Evolutionary conservation across 2,329 filamentous ascomycete species (phyloP).

Genomic region (Spiromastix sp.): DNA sequence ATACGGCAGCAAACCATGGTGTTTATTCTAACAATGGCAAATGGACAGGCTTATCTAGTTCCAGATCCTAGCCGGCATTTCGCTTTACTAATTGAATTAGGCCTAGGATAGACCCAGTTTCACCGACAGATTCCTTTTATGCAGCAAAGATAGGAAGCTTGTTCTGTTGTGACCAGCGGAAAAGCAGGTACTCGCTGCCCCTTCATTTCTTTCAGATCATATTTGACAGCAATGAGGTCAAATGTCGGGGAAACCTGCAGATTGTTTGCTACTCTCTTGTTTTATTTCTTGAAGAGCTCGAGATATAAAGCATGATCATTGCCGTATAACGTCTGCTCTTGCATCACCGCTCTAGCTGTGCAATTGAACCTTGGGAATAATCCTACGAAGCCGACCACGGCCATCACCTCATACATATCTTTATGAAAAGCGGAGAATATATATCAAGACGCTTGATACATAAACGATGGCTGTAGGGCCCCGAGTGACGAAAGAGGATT

Average conservation of each 20-base stretch:
- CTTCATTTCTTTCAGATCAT: slow-evolving; percentile 3
- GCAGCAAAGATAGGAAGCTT: slow-evolving; percentile 2
- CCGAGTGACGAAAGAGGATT: slow-evolving; percentile 36
- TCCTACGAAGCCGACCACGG: neutral
- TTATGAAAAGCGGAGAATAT: neutral
- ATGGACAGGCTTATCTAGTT: neutral
- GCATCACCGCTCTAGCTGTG: neutral
- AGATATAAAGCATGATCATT: slow-evolving; percentile 1
- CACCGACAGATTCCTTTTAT: slow-evolving; percentile 7
- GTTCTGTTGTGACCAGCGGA: neutral
- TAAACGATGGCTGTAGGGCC: slow-evolving; percentile 29
- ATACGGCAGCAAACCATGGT: slow-evolving; percentile 1
- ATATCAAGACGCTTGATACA: neutral
- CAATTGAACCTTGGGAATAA: neutral
- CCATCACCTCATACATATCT: neutral
- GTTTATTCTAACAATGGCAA: slow-evolving; percentile 1
- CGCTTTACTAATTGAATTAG: neutral
- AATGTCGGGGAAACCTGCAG: slow-evolving; percentile 6
- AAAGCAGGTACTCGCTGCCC: slow-evolving; percentile 1
- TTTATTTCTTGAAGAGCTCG: slow-evolving; percentile 3
- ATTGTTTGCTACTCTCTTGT: slow-evolving; percentile 9
- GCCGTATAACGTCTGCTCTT: slow-evolving; percentile 3
- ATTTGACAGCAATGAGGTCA: neutral
- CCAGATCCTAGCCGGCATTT: neutral
- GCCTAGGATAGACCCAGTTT: slow-evolving; percentile 4